Base-by-base conservation (phyloP, 2,329 filamentous ascomycete species). In the Hirsutella minnesotensis region DNA sequence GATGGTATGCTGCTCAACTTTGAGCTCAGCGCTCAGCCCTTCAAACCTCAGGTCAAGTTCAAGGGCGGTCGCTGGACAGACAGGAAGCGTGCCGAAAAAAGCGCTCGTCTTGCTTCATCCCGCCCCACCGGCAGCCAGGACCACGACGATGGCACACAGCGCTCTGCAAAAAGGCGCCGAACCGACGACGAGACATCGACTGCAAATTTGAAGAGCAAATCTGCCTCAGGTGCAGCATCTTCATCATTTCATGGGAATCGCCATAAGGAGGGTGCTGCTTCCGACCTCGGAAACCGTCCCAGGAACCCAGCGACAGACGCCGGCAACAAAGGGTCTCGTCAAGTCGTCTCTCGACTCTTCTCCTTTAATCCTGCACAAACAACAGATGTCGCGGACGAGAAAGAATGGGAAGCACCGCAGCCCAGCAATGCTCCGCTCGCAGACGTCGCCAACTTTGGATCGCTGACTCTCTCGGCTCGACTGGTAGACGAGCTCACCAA, bases 1-100 rank as follows among this genome's bases (percentile, higher is more conserved):
- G 86, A 94, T 79, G 88, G 88, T 52, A 84, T 98, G 78, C 75
- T 95, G 44, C 70, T 96, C 58, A 96, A 96, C 56, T 95, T 96
- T 60, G 81, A 87, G 53, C 69, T 95, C 44, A 75, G 77, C 22
- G 79, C 86, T 47, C 74, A 69, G 16, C 74, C 83, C 12, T 60
- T 86, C 42, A 73, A 80, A 46, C 69, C 74, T 5, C 67, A 75
- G 42, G 68, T 75, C 47, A 79, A 72, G 51, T 86, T 94, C 62
- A 92, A 84, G 59, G 92, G 92, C 52, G 92, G 92, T n/a, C 77
- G 79, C 53, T 98, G 92, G 92, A 83, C 85, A 57, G 89, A 95
- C 59, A 77, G 92, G 48, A 73, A 90, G 46, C 82, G 79, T 44
- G 88, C 88, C 16, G 55, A 65, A 46, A 58, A 56, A 46, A 57